Base-by-base conservation (phyloP, 768 basidiomycete species). In the button mushroom (Agaricus bisporus) region DNA sequence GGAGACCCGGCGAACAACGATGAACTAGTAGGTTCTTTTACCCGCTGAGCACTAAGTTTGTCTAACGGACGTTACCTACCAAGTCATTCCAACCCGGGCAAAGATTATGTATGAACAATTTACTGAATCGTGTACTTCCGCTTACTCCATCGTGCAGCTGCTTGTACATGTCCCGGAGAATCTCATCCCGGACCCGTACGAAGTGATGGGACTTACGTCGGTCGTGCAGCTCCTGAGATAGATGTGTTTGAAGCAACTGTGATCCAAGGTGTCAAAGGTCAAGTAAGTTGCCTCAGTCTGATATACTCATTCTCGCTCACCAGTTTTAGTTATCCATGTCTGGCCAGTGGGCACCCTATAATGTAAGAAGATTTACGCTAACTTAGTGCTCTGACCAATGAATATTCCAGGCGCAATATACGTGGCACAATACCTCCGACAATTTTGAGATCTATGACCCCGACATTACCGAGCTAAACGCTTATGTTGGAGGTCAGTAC, bases 71-170 rank as follows among this genome's bases (percentile, higher is more conserved):
- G 15, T 14, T 7, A 28, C 25, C 54, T 57, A 18, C 35, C 12
- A 48, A 72, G 70, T 88, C 86, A 2, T 92, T 76, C 62, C 81
- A 92, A 22, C 82, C 83, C 0, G 91, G 91, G 7, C 85, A 62
- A 63, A 69, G 63, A 56, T 70, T 63, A 15, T 70, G 66, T 68
- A 55, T 36, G 65, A 4, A 22, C 5, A 1, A 17, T 17, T 42
- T 18, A 46, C 49, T 38, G 14, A 4, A 22, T 17, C 15, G 17
- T 11, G 22, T 14, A n/a, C 39, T 22, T 47, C 44, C 17, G 43
- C 20, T 47, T 20, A 41, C 18, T n/a, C 46, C 29, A 22, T 59
- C 28, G 5, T 35, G 4, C 48, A 71, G 70, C 55, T 29, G 69
- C 70, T 1, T 73, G 72, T 46, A 73, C 72, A 29, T 73, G 72